Conservation (phyloP, 1,139 yeast species). For the Candida sanyaensis region DNA sequence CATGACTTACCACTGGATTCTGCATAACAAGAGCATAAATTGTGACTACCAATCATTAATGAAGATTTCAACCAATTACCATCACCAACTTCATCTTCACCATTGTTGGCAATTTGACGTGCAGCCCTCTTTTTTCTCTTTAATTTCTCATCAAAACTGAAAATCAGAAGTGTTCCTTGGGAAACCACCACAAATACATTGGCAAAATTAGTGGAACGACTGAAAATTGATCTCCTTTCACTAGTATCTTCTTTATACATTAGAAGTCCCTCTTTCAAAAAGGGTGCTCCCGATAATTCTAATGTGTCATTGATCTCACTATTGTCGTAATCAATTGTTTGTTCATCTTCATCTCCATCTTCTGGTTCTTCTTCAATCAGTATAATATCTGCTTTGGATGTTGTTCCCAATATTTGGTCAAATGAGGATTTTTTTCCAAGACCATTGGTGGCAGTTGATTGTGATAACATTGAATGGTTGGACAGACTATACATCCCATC, state of each 20-base stretch:
- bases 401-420: neutral
- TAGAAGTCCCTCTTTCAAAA: constrained; percentile 75
- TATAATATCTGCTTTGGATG: neutral
- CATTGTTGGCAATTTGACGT: constrained; percentile 21
- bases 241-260: constrained; percentile 26
- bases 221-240: constrained; percentile 23
- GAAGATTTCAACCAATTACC: constrained; percentile 68
- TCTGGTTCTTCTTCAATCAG: neutral
- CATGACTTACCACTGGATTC: constrained; percentile 31
- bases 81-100: constrained; percentile 47
- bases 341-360: neutral
- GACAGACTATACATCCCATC: constrained; percentile 20
- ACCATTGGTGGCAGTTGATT: constrained; percentile 9
- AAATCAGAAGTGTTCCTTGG: constrained; percentile 57
- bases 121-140: constrained; percentile 42
- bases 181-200: constrained; percentile 56
- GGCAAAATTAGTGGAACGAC: constrained; percentile 37
- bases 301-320: constrained; percentile 49
- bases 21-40: constrained; percentile 53
- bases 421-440: neutral
- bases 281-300: constrained; percentile 73
- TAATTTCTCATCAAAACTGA: constrained; percentile 52
- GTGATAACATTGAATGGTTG: constrained; percentile 25
- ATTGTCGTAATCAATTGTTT: neutral
- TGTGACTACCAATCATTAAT: constrained; percentile 48